A percentile compares a stretch with the other conserved stretches of the same genome.
These are phyloP conservation scores for Exophiala xenobiotica DNA, from an alignment of 2,329 filamentous ascomycete species.

Conservation along the genomic window DNA sequence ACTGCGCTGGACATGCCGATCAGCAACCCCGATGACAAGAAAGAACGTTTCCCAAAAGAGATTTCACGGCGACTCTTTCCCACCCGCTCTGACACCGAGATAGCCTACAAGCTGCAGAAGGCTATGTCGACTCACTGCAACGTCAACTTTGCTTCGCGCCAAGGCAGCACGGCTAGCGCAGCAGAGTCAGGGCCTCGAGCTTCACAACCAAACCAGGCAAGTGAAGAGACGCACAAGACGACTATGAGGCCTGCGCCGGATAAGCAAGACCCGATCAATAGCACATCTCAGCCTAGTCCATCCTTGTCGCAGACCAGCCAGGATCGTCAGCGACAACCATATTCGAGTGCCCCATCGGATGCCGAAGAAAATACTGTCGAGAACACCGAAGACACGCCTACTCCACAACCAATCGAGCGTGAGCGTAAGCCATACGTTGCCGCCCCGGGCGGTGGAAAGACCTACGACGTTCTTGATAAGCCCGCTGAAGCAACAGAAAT, in stretches of 20 bases:
- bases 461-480: conserved; percentile 45
- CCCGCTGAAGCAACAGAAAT: conserved; percentile 5
- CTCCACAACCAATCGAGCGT: conserved; percentile 59
- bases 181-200: conserved; percentile 32
- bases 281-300: conserved; percentile 9
- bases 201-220: conserved; percentile 21
- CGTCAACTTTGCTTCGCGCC: conserved; percentile 43
- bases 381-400: conserved; percentile 39
- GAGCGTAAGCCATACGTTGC: conserved; percentile 65
- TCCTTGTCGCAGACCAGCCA: conserved; percentile 36
- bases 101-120: conserved; percentile 61
- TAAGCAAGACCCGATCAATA: conserved; percentile 7
- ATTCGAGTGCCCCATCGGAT: conserved; percentile 5
- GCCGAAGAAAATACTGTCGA: conserved; percentile 33
- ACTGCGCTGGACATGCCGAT: conserved; percentile 72
- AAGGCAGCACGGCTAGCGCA: conserved; percentile 37
- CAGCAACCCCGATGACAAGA: conserved; percentile 61
- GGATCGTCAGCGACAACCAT: conserved; percentile 34
- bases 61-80: conserved; percentile 74
- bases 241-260: conserved; percentile 28
- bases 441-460: conserved; percentile 59
- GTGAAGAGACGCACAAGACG: conserved; percentile 24
- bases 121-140: conserved; percentile 56
- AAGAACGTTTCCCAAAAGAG: conserved; percentile 75
- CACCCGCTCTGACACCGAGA: conserved; percentile 53